Evolutionary conservation across 441 rosid genomes (phyloP).

Genomic region (Euphorbia celastroides): DNA sequence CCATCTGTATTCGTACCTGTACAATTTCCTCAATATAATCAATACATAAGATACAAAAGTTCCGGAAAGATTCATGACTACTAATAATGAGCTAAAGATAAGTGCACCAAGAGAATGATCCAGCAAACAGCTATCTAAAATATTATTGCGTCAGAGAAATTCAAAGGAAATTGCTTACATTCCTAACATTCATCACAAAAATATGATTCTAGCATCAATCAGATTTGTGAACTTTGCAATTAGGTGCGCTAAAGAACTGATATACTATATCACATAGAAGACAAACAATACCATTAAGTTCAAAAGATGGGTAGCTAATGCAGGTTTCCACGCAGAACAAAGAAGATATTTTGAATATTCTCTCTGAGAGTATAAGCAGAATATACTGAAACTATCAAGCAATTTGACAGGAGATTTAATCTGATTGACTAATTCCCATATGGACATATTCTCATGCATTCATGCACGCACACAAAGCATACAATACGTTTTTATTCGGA

Average conservation of each 20-base stretch:
- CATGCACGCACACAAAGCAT: background rate
- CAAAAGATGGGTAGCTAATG: background rate
- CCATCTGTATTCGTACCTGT: conserved; percentile 96
- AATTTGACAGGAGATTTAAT: background rate
- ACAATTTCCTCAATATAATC: conserved; percentile 16
- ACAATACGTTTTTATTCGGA: background rate
- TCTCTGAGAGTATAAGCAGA: background rate
- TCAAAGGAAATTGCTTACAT: background rate
- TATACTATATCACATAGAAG: background rate
- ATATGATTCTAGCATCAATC: background rate
- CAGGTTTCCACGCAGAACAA: background rate
- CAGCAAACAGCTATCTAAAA: conserved; percentile 6
- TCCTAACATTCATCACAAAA: background rate
- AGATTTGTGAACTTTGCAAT: background rate
- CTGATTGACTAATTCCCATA: background rate
- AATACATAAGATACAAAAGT: conserved; percentile 10
- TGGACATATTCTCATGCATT: background rate
- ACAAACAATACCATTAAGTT: background rate
- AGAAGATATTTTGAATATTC: background rate
- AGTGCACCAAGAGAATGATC: background rate
- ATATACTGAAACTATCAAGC: background rate
- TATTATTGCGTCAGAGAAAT: background rate
- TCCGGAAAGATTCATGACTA: background rate
- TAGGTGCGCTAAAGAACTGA: background rate
- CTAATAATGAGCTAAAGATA: conserved; percentile 4